Percentiles rank a stretch among this genome's conserved stretches.
Conservation (phyloP, 768 basidiomycete genomes). For the Tricholoma sp. region DNA sequence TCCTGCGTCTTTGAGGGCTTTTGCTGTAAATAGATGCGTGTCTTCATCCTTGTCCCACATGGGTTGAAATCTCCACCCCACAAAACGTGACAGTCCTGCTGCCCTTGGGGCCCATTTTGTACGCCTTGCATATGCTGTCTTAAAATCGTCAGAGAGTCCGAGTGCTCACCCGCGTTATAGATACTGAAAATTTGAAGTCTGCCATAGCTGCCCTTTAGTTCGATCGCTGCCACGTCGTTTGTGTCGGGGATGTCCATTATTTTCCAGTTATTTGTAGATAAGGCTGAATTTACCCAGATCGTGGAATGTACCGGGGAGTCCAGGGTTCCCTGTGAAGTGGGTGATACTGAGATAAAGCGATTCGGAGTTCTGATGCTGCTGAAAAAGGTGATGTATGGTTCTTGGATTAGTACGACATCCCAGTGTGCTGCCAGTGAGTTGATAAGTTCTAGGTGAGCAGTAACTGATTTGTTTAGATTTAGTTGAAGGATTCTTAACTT, state of each 20-base stretch:
- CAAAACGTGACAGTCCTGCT: background rate
- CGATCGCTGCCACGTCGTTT: background rate
- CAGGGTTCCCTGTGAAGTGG: too few species aligned
- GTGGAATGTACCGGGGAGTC: background rate
- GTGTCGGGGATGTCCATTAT: background rate
- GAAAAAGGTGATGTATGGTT: too few species aligned
- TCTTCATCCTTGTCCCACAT: conserved; percentile 1
- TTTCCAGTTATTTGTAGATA: background rate
- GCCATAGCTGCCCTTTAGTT: background rate
- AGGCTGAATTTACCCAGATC: background rate
- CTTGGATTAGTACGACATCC: too few species aligned
- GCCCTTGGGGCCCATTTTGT: background rate
- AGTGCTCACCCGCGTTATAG: background rate
- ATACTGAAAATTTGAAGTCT: background rate
- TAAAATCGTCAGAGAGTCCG: background rate
- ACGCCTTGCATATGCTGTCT: background rate
- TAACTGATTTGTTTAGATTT: too few species aligned
- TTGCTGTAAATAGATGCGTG: too few species aligned
- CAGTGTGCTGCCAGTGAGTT: too few species aligned
- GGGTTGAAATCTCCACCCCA: background rate
- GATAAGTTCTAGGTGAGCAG: too few species aligned
- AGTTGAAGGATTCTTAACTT: too few species aligned
- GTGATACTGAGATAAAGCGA: too few species aligned
- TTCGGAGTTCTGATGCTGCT: too few species aligned
- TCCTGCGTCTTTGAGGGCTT: too few species aligned